Evolutionary conservation across 306 rosid species (phyloP).

Genomic region (Gastrolobium bilobum): DNA sequence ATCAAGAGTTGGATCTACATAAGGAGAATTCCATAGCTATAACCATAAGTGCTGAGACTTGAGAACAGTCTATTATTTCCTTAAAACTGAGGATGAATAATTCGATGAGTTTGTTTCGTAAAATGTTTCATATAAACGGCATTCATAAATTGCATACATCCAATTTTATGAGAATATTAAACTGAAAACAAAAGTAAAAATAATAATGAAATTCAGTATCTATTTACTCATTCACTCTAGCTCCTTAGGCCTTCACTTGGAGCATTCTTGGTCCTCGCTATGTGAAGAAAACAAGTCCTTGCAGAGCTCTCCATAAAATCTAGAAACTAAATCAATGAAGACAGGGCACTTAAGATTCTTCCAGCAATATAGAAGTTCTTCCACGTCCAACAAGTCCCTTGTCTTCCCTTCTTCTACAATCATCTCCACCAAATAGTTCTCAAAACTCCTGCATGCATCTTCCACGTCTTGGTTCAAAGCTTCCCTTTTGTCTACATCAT

Average conservation of each 20-base stretch:
- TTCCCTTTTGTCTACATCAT: constrained; percentile 25
- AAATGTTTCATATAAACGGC: constrained; percentile 7
- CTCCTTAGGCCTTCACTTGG: constrained; percentile 41
- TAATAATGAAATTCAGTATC: not conserved
- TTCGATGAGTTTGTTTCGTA: constrained; percentile 16
- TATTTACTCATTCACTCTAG: constrained; percentile 17
- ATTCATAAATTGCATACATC: not conserved
- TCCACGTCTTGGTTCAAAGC: constrained; percentile 60
- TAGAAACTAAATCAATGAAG: constrained; percentile 75
- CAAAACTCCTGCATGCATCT: constrained; percentile 90
- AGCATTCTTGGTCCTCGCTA: constrained; percentile 42
- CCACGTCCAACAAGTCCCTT: constrained; percentile 80
- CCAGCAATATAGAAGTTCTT: constrained; percentile 91
- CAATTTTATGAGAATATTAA: constrained; percentile 27
- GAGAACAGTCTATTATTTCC: not conserved
- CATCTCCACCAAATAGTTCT: constrained; percentile 90
- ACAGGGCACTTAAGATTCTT: constrained; percentile 80
- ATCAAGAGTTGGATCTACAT: not conserved
- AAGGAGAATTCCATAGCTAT: not conserved
- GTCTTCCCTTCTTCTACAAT: constrained; percentile 88
- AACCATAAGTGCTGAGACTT: constrained; percentile 10
- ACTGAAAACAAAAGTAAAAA: not conserved
- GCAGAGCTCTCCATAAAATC: constrained; percentile 95
- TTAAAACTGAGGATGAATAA: not conserved
- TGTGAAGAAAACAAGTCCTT: constrained; percentile 81